Percentiles rank a stretch among this genome's conserved stretches.
Conservation (phyloP, 148 eudicot species). For the Chenopodium quinoa region DNA sequence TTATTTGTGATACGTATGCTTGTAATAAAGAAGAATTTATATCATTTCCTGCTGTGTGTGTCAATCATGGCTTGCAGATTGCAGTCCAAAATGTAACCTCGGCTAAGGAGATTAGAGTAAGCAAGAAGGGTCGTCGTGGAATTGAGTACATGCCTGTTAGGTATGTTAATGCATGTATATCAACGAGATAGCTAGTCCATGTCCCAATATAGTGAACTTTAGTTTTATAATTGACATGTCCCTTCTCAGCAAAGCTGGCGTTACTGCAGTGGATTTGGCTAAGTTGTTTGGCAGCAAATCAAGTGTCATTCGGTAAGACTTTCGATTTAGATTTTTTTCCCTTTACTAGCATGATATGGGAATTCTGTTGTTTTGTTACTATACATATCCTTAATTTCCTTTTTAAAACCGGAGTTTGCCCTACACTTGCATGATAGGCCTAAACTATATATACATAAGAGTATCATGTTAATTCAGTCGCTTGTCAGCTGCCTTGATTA, state of each 20-base stretch:
- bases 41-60: neutral
- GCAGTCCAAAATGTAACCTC: slow-evolving; percentile 86
- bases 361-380: neutral
- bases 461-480: neutral
- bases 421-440: neutral
- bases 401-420: neutral
- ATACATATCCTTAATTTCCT: neutral
- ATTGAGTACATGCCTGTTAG: slow-evolving; percentile 59
- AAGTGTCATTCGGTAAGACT: slow-evolving; percentile 75
- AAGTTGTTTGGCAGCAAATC: slow-evolving; percentile 86
- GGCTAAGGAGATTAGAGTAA: slow-evolving; percentile 66
- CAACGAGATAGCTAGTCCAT: neutral
- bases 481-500: slow-evolving; percentile 1
- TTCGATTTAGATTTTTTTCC: neutral
- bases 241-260: slow-evolving; percentile 68
- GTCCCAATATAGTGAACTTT: neutral
- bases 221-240: neutral
- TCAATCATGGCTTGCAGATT: slow-evolving; percentile 46
- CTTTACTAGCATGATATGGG: neutral
- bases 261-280: slow-evolving; percentile 71
- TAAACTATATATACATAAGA: neutral
- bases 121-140: slow-evolving; percentile 81
- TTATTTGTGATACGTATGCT: slow-evolving; percentile 1
- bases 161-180: slow-evolving; percentile 28
- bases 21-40: neutral